Conservation (phyloP, 2,329 filamentous ascomycete genomes). For the Pseudogymnoascus sp. region DNA sequence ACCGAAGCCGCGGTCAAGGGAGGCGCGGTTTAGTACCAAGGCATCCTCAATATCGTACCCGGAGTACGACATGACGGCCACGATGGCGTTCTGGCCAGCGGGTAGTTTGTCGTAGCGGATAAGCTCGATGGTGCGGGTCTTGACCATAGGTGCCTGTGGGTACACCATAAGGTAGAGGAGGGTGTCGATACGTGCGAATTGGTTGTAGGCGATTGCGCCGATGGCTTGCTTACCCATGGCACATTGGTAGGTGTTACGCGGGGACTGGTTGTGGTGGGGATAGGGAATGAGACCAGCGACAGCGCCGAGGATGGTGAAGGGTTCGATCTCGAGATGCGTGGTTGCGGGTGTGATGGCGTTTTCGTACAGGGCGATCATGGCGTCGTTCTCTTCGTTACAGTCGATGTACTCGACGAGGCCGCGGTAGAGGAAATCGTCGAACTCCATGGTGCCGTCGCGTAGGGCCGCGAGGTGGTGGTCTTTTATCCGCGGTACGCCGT, state of each 20-base stretch:
- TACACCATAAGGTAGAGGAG: constrained; percentile 95
- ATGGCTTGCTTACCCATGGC: constrained; percentile 99
- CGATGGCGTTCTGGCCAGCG: constrained; percentile 91
- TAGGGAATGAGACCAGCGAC: constrained; percentile 96
- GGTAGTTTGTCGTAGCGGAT: constrained; percentile 96
- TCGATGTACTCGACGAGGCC: constrained; percentile 95
- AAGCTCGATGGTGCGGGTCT: constrained; percentile 91
- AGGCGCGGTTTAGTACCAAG: constrained; percentile 91
- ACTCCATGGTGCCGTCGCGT: constrained; percentile 74
- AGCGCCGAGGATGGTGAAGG: constrained; percentile 90
- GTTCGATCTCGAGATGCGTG: constrained; percentile 95
- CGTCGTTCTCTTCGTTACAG: constrained; percentile 96
- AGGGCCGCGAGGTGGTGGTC: constrained; percentile 70
- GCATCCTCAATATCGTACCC: constrained; percentile 99
- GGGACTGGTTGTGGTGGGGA: constrained; percentile 97
- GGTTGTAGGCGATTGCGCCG: constrained; percentile 94
- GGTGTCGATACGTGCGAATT: constrained; percentile 94
- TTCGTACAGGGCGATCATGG: constrained; percentile 85
- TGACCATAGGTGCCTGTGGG: constrained; percentile 94
- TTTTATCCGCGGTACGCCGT: constrained; percentile 72
- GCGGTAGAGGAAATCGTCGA: constrained; percentile 85
- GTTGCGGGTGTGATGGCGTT: constrained; percentile 72
- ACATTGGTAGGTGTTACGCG: constrained; percentile 96
- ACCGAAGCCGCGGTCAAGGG: constrained; percentile 88
- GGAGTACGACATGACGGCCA: constrained; percentile 98